A percentile compares a stretch with the other conserved stretches of the same genome.
These are phyloP conservation scores for Mimosa pudica DNA, from an alignment of 306 rosid genomes.

Conservation along the genomic window DNA sequence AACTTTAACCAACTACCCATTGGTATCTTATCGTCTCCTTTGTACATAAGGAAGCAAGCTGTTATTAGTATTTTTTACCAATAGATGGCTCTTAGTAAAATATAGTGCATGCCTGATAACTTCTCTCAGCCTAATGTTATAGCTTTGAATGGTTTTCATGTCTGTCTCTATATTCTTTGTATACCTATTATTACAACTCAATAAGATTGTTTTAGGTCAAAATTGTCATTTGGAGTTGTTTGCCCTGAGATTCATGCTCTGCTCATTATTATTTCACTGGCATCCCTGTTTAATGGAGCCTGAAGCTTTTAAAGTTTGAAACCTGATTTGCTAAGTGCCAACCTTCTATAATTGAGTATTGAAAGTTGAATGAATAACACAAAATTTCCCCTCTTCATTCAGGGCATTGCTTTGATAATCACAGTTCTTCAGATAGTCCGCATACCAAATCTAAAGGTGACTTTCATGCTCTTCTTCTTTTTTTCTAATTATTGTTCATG, in stretches of 20 bases:
- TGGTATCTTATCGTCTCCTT: background rate
- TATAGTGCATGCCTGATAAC: background rate
- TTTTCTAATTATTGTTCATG: slow-evolving; percentile 1
- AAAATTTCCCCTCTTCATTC: slow-evolving; percentile 10
- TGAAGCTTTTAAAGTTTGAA: too few relatives aligned
- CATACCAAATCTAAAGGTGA: slow-evolving; percentile 98
- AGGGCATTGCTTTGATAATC: slow-evolving; percentile 73
- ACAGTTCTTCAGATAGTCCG: slow-evolving; percentile 99
- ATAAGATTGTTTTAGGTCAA: too few relatives aligned
- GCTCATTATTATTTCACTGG: too few relatives aligned
- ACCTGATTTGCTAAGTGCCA: too few relatives aligned
- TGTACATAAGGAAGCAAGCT: background rate
- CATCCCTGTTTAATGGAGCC: too few relatives aligned
- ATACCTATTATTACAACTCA: too few relatives aligned
- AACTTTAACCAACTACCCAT: background rate
- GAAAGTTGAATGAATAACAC: slow-evolving; percentile 24
- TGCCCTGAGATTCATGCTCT: too few relatives aligned
- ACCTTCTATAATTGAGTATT: background rate
- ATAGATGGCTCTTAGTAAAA: background rate
- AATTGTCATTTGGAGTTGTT: too few relatives aligned
- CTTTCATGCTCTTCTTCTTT: background rate
- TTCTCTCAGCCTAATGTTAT: background rate
- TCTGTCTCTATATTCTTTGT: background rate
- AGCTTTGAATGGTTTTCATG: background rate
- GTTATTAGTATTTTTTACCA: background rate